Evolutionary conservation across 2,329 filamentous ascomycete genomes (phyloP), one percentile per base, ranked within the genome.

Genomic region (Fusarium torreyae): DNA sequence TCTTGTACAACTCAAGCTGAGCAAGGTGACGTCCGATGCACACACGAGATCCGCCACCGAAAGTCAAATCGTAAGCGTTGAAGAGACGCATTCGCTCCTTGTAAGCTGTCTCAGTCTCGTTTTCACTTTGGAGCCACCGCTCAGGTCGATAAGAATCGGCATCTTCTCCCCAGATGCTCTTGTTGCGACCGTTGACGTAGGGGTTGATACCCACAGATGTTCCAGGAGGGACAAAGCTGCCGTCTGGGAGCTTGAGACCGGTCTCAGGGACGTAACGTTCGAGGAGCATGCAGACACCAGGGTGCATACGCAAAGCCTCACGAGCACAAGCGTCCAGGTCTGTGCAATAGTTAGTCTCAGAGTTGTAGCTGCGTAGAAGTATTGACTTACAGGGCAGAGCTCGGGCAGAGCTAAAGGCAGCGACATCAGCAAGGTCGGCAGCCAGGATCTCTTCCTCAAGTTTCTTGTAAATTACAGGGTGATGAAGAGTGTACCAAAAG

Each of bases 271-370:
- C 83, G 14, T 83, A 71, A 1, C 85, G 82, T 63, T 86, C 82
- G 1, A 86, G 77, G 0, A 81, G 65, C 67, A 85, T 78, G 7
- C 80, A 80, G 6, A 84, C 77, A 5, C 79, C 80, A 0, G 84
- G 83, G 57, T 86, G 81, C 5, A 86, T 72, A 13, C 85, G 81
- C 71, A 84, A 78, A 2, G 81, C 78, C 72, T 88, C 86, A 26
- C 81, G 82, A 20, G 87, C 77, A 5, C 84, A 81, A 1, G 85
- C 84, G 40, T 81, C 77, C 5, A 85, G 74, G 63, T 70, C 67
- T 69, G 11, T 11, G 20, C 6, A 14, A 14, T 4, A 9, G 56
- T 51, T 2, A 50, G 54, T n/a, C n/a, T n/a, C n/a, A n/a, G n/a
- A n/a, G n/a, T n/a, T n/a, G n/a, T n/a, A n/a, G n/a, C n/a, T n/a